Percentiles rank a stretch among this genome's conserved stretches.
phyloP scores from a whole-genome alignment of 164 flowering plant species.

The Macadamia tetraphylla region DNA sequence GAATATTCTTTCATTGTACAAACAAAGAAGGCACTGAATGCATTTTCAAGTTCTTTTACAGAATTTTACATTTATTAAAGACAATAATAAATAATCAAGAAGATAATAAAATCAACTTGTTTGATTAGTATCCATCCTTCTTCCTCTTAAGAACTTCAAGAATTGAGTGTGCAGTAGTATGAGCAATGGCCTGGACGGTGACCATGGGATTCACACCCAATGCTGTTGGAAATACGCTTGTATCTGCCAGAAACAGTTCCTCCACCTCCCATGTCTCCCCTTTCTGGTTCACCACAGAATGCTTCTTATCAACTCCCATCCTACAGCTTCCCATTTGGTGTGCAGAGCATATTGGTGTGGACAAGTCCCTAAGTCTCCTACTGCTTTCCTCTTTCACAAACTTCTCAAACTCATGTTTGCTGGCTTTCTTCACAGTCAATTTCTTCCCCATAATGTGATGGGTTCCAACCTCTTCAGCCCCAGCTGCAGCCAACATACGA shows the following conservation, averaged over 20 bases:
- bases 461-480: slow-evolving; percentile 89
- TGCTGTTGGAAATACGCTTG: slow-evolving; percentile 78
- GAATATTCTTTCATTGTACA: too few species aligned
- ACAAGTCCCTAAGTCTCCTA: slow-evolving; percentile 29
- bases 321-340: slow-evolving; percentile 93
- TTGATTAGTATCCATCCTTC: slow-evolving; percentile 1
- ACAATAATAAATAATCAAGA: not conserved
- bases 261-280: slow-evolving; percentile 89
- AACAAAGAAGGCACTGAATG: too few species aligned
- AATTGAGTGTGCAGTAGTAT: slow-evolving; percentile 42
- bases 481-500: slow-evolving; percentile 73
- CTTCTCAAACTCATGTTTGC: slow-evolving; percentile 46
- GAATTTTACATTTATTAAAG: too few species aligned
- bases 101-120: too few species aligned
- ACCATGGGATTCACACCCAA: slow-evolving; percentile 89
- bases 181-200: slow-evolving; percentile 72
- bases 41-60: too few species aligned
- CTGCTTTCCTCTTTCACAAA: slow-evolving; percentile 59
- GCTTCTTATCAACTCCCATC: slow-evolving; percentile 50
- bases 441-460: slow-evolving; percentile 47
- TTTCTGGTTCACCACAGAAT: slow-evolving; percentile 59
- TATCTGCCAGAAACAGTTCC: slow-evolving; percentile 64
- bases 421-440: slow-evolving; percentile 46
- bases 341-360: slow-evolving; percentile 48
- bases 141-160: slow-evolving; percentile 27